Evolutionary conservation across 1,284 basidiomycete species (phyloP).

Genomic region (Microstroma glucosiphilum): DNA sequence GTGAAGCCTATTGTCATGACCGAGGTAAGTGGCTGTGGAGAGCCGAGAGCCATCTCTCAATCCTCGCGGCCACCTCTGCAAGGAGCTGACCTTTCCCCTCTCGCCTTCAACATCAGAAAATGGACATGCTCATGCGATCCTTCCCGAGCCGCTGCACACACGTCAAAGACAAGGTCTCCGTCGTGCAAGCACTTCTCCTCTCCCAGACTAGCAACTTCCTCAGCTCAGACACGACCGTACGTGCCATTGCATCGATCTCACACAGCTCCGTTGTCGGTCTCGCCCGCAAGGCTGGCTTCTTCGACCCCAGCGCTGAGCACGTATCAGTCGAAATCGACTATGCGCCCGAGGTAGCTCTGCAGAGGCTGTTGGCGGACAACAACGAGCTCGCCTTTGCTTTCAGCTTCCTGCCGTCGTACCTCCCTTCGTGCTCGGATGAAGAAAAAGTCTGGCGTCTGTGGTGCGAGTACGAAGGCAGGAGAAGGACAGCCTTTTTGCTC

Average conservation of each 20-base stretch:
- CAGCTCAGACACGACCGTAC: slow-evolving; percentile 24
- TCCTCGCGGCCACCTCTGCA: neutral
- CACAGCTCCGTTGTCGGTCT: slow-evolving; percentile 29
- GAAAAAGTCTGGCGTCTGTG: slow-evolving; percentile 38
- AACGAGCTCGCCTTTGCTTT: slow-evolving; percentile 26
- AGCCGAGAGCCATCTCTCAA: neutral
- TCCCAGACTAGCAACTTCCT: slow-evolving; percentile 36
- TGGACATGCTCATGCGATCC: slow-evolving; percentile 34
- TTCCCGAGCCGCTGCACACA: slow-evolving; percentile 32
- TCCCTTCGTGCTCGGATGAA: slow-evolving; percentile 20
- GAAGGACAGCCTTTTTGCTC: slow-evolving; percentile 31
- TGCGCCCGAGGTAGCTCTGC: slow-evolving; percentile 18
- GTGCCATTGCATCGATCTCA: slow-evolving; percentile 27
- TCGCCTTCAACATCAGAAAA: slow-evolving; percentile 18
- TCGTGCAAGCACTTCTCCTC: slow-evolving; percentile 40
- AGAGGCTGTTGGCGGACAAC: slow-evolving; percentile 19
- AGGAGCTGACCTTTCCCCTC: neutral
- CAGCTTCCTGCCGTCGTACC: slow-evolving; percentile 24
- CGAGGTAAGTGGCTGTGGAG: slow-evolving; percentile 3
- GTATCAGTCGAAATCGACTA: slow-evolving; percentile 15
- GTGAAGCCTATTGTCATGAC: slow-evolving; percentile 41
- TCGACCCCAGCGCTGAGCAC: slow-evolving; percentile 28
- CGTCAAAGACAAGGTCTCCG: slow-evolving; percentile 31
- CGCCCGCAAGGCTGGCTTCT: slow-evolving; percentile 38
- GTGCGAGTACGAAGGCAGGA: slow-evolving; percentile 35